A percentile compares a stretch with the other conserved stretches of the same genome.
Conservation (phyloP, 2,329 filamentous ascomycete species). For the Monilinia aucupariae region DNA sequence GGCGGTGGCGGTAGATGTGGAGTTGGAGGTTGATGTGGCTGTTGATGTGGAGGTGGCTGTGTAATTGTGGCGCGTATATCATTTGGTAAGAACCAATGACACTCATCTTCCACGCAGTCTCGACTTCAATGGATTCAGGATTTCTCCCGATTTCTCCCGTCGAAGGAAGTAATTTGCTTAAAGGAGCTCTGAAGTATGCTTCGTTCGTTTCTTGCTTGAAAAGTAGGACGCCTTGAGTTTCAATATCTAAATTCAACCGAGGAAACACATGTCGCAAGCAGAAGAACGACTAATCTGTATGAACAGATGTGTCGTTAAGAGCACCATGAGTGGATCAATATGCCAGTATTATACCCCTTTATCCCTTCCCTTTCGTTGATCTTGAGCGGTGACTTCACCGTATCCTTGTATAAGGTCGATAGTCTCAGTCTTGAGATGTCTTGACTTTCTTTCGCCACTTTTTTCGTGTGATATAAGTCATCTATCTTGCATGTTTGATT, state of each 20-base stretch:
- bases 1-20: no score
- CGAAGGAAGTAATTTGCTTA: not conserved
- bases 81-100: conserved; percentile 1
- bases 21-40: no score
- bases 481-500: not conserved
- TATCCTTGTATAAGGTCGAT: not conserved
- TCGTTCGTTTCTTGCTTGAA: not conserved
- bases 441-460: no score
- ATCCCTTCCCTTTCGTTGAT: not conserved
- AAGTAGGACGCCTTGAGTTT: not conserved
- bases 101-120: not conserved
- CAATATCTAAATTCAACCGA: not conserved
- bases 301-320: not conserved
- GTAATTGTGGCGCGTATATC: not conserved
- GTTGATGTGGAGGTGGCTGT: conserved; percentile 11
- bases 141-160: not conserved
- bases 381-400: not conserved
- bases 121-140: not conserved
- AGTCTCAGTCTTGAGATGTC: no score
- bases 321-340: not conserved
- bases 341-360: not conserved
- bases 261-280: not conserved
- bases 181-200: not conserved
- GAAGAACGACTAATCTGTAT: not conserved
- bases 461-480: no score